Evolutionary conservation across 2,329 filamentous ascomycete species (phyloP), one percentile per base, ranked within the genome.

Genomic region (Fusarium subglutinans): DNA sequence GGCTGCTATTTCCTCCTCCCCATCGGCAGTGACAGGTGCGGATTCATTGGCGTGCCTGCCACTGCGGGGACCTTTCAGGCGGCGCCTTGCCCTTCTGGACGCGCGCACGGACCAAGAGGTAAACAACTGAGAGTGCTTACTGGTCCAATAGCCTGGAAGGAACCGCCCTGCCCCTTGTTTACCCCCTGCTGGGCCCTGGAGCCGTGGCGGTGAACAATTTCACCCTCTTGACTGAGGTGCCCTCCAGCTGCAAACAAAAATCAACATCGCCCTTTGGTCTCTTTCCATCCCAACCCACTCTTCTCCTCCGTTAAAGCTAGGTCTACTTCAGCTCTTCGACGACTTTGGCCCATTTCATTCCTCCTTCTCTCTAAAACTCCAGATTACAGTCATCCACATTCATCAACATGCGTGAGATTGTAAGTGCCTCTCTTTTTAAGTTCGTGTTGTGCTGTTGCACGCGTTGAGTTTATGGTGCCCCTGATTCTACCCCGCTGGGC

Each of bases 371-470:
- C 76, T 71, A 69, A 72, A 70, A 73, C 76, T 74, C 69, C 76
- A 62, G 77, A 72, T 70, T 44, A 48, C 47, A 66, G 66, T 76
- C 76, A 66, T 77, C 74, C 69, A 73, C 70, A 78, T 76, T 73
- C 79, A 78, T 81, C 84, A 90, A 83, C 78, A 92, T 92, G 90
- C 90, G 90, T 88, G 90, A 92, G 85, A 92, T 92, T 85, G 90
- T 92, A 86, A 84, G 89, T 90, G 48, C 54, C 57, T 68, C 68
- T 66, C 63, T 73, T 64, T 69, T 55, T 47, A 58, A 60, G 66
- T 63, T 69, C 26, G 33, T 56, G 24, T 12, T 66, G 47, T 65
- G 66, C 33, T 56, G 38, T 41, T 55, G 35, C 58, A 45, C 58
- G 54, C 58, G 61, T 50, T 59, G 57, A 28, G 57, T 50, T 56